Evolutionary conservation across 2,329 filamentous ascomycete genomes (phyloP).

Genomic region (Chaetomiaceae sp.): DNA sequence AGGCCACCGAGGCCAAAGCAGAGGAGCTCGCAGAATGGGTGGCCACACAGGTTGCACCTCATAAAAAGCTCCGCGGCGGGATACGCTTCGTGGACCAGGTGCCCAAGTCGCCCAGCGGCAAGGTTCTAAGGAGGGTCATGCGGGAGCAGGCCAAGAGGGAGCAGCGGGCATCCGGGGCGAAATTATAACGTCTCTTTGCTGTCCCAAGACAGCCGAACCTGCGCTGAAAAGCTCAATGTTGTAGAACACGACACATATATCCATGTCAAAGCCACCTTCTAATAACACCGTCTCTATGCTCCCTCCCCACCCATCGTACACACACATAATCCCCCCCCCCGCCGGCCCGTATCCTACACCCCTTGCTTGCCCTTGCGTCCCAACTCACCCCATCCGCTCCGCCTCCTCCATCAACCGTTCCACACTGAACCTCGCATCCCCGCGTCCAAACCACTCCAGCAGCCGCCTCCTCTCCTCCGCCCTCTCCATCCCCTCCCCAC

Average conservation of each 20-base stretch:
- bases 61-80: slow-evolving; percentile 67
- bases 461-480: slow-evolving; percentile 61
- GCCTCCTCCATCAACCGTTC: slow-evolving; percentile 85
- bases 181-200: slow-evolving; percentile 32
- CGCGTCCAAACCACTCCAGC: slow-evolving; percentile 75
- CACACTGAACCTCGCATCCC: slow-evolving; percentile 74
- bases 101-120: slow-evolving; percentile 63
- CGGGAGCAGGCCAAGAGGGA: slow-evolving; percentile 38
- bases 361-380: background rate
- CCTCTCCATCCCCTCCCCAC: slow-evolving; percentile 49
- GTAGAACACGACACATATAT: background rate
- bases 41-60: slow-evolving; percentile 36
- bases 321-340: background rate
- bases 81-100: slow-evolving; percentile 64
- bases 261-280: background rate
- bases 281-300: background rate
- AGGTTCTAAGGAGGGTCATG: slow-evolving; percentile 43
- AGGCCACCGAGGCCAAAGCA: slow-evolving; percentile 35
- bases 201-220: too few species aligned
- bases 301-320: background rate
- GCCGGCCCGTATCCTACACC: background rate
- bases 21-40: slow-evolving; percentile 38
- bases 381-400: slow-evolving; percentile 64
- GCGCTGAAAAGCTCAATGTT: too few species aligned
- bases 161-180: slow-evolving; percentile 36